A percentile compares a stretch with the other conserved stretches of the same genome.
Conservation (phyloP, 2,329 filamentous ascomycete species). For the Microsporum ferrugineum region DNA sequence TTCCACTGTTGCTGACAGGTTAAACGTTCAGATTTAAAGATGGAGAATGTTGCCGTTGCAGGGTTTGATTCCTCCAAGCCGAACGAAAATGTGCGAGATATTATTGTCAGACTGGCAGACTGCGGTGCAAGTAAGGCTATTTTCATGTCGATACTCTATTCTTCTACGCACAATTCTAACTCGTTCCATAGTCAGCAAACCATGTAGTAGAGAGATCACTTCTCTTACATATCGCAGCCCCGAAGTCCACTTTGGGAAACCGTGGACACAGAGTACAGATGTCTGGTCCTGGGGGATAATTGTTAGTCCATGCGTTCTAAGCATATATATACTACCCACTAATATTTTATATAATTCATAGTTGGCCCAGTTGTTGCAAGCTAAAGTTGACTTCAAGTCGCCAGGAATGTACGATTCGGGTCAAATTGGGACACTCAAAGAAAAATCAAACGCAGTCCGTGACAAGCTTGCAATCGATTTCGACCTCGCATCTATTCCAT, state of each 20-base stretch:
- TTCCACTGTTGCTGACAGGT: neutral
- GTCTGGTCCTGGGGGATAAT: constrained; percentile 17
- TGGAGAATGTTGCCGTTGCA: constrained; percentile 14
- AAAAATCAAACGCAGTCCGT: constrained; percentile 11
- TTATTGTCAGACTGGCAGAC: constrained; percentile 14
- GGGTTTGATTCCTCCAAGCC: constrained; percentile 11
- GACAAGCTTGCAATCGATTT: constrained; percentile 14
- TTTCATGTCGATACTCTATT: neutral
- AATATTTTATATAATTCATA: neutral
- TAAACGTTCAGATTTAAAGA: constrained; percentile 13
- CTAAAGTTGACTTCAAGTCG: constrained; percentile 12
- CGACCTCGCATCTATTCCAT: constrained; percentile 9
- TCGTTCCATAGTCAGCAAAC: constrained; percentile 11
- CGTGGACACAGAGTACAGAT: constrained; percentile 14
- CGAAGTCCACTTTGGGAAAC: constrained; percentile 14
- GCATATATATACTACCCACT: neutral
- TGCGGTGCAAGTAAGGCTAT: constrained; percentile 13
- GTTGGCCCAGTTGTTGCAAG: constrained; percentile 14
- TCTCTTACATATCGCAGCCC: constrained; percentile 14
- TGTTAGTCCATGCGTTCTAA: constrained; percentile 5
- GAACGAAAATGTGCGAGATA: constrained; percentile 12
- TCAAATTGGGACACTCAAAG: constrained; percentile 9
- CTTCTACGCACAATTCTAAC: neutral
- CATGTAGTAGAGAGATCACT: constrained; percentile 11
- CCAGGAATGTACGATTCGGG: constrained; percentile 14